A percentile compares a stretch with the other conserved stretches of the same genome.
Conservation (phyloP, 805 yeast species). For the Starmerella khaoyaiensis region DNA sequence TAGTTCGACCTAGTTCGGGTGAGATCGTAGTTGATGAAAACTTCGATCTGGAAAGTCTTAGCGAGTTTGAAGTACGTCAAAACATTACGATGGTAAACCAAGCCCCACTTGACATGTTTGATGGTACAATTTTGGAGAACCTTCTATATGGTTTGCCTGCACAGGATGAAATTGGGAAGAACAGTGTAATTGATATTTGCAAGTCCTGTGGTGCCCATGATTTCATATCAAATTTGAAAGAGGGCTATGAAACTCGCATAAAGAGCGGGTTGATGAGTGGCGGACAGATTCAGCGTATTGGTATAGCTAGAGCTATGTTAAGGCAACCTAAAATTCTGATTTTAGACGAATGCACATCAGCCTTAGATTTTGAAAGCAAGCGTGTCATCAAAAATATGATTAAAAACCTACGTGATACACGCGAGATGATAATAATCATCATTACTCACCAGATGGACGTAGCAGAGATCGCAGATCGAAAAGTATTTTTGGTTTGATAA, state of each 20-base stretch:
- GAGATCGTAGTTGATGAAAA: constrained; percentile 35
- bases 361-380: constrained; percentile 59
- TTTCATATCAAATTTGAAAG: constrained; percentile 37
- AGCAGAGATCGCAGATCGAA: constrained; percentile 44
- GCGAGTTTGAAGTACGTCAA: constrained; percentile 38
- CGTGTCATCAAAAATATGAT: constrained; percentile 40
- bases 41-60: constrained; percentile 35
- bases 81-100: constrained; percentile 64
- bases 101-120: constrained; percentile 47
- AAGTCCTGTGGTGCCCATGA: constrained; percentile 41
- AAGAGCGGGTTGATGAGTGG: constrained; percentile 53
- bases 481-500: constrained; percentile 20
- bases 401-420: constrained; percentile 22
- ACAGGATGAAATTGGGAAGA: neutral
- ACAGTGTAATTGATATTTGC: constrained; percentile 26
- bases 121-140: constrained; percentile 62
- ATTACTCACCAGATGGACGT: constrained; percentile 65
- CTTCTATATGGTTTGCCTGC: constrained; percentile 26
- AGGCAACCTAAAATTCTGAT: constrained; percentile 50
- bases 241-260: constrained; percentile 47
- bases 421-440: constrained; percentile 41
- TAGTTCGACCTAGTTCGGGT: constrained; percentile 36
- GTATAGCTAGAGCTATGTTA: constrained; percentile 70
- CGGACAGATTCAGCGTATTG: constrained; percentile 79
- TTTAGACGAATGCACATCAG: constrained; percentile 83